phyloP scores from a whole-genome alignment of 2,329 filamentous ascomycete genomes.

The Hypoxylon sp. region DNA sequence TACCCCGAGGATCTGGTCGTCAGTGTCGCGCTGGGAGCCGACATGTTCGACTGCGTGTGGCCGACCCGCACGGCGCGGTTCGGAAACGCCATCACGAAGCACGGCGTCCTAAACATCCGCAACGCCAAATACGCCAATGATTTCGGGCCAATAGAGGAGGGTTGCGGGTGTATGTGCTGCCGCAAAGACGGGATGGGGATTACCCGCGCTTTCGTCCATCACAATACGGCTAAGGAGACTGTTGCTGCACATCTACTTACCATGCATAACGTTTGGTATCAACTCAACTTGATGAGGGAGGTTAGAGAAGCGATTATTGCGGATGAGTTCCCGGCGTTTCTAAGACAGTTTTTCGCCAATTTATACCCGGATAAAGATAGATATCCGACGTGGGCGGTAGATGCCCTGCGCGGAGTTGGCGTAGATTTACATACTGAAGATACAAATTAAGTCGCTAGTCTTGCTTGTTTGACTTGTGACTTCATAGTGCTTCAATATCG shows the following conservation, averaged over 20 bases:
- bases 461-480: slow-evolving; percentile 12
- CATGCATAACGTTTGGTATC: slow-evolving; percentile 96
- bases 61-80: slow-evolving; percentile 96
- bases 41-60: slow-evolving; percentile 99
- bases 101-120: slow-evolving; percentile 87
- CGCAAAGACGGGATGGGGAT: slow-evolving; percentile 82
- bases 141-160: slow-evolving; percentile 86
- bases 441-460: slow-evolving; percentile 29
- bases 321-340: slow-evolving; percentile 83
- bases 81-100: slow-evolving; percentile 89
- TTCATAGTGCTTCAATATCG: background rate
- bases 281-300: slow-evolving; percentile 85
- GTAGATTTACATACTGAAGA: slow-evolving; percentile 74
- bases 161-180: slow-evolving; percentile 86
- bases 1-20: slow-evolving; percentile 97
- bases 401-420: slow-evolving; percentile 82
- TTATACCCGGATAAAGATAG: slow-evolving; percentile 76
- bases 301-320: slow-evolving; percentile 84
- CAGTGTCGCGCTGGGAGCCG: slow-evolving; percentile 91
- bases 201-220: slow-evolving; percentile 90
- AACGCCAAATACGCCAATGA: slow-evolving; percentile 82
- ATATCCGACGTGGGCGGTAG: slow-evolving; percentile 88
- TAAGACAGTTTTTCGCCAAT: slow-evolving; percentile 82
- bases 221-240: slow-evolving; percentile 94
- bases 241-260: slow-evolving; percentile 88